Evolutionary conservation across 202 grass and related monocot genomes (phyloP), one percentile per base, ranked within the genome.

Genomic region (Zizania palustris): DNA sequence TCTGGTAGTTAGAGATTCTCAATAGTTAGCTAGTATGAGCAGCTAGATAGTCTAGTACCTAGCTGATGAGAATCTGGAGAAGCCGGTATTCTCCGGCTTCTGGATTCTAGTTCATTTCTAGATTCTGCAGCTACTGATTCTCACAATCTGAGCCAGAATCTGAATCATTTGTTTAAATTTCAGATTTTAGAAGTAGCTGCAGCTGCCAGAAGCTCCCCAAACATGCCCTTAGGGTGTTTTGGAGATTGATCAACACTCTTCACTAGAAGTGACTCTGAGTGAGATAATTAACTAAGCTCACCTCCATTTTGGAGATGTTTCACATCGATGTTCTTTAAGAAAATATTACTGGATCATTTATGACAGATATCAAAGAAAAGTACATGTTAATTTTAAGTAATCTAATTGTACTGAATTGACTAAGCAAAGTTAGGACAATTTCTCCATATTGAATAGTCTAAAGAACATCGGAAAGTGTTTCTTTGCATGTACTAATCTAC

Each of bases 271-370:
- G 18, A 85, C 14, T 51, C 28, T n/a, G 28, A 28, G 28, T 28
- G 73, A 49, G 62, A 82, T 13, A 82, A 18, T 55, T 49, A 22
- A 73, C 60, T 64, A 33, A 36, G 9, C 75, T 72, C 48, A 64
- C 2, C 8, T 67, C 8, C 68, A 71, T 20, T 39, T 48, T 55
- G 34, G 6, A 71, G 16, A 8, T 22, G 36, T 40, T 57, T 11
- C 67, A 35, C 67, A 18, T 9, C 67, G 51, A 5, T 37, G 37
- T 7, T 49, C 46, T 53, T 48, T 48, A 7, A 48, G 65, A 68
- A 69, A 49, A 45, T 69, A 8, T 49, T 45, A 28, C 2, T n/a
- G 3, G 21, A 71, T 63, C 13, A 12, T 22, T 43, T 11, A 45
- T 36, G 11, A 11, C 11, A 72, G 19, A 67, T 45, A 45, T 69